Evolutionary conservation across 2,329 filamentous ascomycete species (phyloP), one percentile per base, ranked within the genome.

Genomic region (Fusarium coicis): DNA sequence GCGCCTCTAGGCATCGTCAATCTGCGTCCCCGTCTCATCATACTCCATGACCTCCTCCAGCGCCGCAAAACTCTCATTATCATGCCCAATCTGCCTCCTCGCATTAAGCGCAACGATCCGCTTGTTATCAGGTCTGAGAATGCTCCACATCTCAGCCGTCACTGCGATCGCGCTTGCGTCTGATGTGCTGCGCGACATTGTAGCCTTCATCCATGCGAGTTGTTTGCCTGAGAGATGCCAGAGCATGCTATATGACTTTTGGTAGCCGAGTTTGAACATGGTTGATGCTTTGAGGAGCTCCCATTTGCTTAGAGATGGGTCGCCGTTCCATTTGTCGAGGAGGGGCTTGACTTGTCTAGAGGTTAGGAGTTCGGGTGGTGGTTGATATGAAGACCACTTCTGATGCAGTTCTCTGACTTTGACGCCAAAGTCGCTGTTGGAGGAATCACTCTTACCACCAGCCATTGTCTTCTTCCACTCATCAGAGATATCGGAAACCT

Each of bases 221-320:
- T 89, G 87, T 3, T 78, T 80, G 0, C 87, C 87, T 0, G 84
- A 84, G 67, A 89, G 82, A 16, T 77, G 78, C 86, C 87, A 90
- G 2, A 81, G 75, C 58, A 89, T 85, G 1, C 46, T 73, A 1
- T 78, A 63, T 1, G 56, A 66, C 0, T 8, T 64, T 0, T 66
- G 56, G 70, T 83, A 80, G 40, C 79, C 82, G n/a, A 80, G 44
- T 46, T 83, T 83, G 75, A 87, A 89, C 7, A 83, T 78, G 7
- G 80, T 80, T 3, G 87, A 88, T 1, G 88, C 88, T 64, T 87
- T 87, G 21, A 89, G 78, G 6, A 87, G 77, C 7, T 83, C 81
- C 87, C 87, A 90, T 7, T 72, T 77, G 32, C 81, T 84, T 16
- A 81, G 79, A 3, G 74, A 46, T 0, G 70, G 61, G 21, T 80